These are phyloP conservation scores for Carex scoparia DNA, from an alignment of 176 grass and related monocot species.

Conservation along the genomic window DNA sequence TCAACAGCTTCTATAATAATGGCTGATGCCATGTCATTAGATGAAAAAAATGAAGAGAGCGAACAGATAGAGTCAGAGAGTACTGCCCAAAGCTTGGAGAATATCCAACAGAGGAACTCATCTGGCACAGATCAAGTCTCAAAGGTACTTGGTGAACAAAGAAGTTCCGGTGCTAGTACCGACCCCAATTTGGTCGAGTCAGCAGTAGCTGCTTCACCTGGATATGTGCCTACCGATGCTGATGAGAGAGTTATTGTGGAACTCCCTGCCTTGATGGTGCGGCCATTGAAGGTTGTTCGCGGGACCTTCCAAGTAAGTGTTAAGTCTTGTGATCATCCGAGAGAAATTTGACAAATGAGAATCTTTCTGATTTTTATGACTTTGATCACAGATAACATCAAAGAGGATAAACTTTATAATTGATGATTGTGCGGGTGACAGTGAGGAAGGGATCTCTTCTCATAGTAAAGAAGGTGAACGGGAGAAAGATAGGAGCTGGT, in stretches of 20 bases:
- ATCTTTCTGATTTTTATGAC: slow-evolving; percentile 14
- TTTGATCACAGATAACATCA: slow-evolving; percentile 74
- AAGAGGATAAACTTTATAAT: slow-evolving; percentile 98
- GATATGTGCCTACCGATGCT: slow-evolving; percentile 72
- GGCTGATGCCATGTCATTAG: slow-evolving; percentile 69
- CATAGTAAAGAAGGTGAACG: slow-evolving; percentile 48
- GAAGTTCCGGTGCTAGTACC: slow-evolving; percentile 51
- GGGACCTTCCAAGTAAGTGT: slow-evolving; percentile 92
- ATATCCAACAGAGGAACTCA: slow-evolving; percentile 51
- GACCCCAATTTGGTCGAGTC: slow-evolving; percentile 76
- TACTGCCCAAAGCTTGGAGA: slow-evolving; percentile 37
- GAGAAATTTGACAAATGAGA: background rate
- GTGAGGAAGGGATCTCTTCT: slow-evolving; percentile 46
- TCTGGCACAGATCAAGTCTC: slow-evolving; percentile 43
- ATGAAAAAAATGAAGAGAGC: slow-evolving; percentile 77
- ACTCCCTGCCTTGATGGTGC: slow-evolving; percentile 86
- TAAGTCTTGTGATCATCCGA: slow-evolving; percentile 21
- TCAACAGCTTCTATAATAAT: slow-evolving; percentile 72
- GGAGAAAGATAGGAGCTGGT: slow-evolving; percentile 97
- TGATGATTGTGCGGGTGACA: slow-evolving; percentile 47
- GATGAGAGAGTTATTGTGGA: slow-evolving; percentile 95
- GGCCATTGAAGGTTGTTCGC: slow-evolving; percentile 82
- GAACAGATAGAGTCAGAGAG: slow-evolving; percentile 63
- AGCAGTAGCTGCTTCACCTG: slow-evolving; percentile 52
- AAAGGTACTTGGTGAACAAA: slow-evolving; percentile 56